Conservation (phyloP, 257 asterid genomes). For the Eustoma russellianum region DNA sequence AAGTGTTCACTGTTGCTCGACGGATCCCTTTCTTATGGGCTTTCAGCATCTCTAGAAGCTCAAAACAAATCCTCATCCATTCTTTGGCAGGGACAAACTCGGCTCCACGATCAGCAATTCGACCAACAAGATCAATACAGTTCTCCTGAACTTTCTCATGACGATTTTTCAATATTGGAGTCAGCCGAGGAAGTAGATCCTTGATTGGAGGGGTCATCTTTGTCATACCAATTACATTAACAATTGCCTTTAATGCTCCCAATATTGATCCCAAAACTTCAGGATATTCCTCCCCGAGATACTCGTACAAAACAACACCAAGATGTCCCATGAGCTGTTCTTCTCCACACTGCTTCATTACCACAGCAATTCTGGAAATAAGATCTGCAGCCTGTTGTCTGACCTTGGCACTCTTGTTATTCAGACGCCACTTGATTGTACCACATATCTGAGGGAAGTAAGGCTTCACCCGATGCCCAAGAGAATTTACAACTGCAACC, state of each 20-base stretch:
- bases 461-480: conserved; percentile 78
- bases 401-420: conserved; percentile 89
- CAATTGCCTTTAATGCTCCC: conserved; percentile 86
- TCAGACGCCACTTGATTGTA: conserved; percentile 85
- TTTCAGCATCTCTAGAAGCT: conserved; percentile 93
- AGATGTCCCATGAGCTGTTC: conserved; percentile 92
- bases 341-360: conserved; percentile 84
- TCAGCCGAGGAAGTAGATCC: conserved; percentile 86
- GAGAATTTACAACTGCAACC: conserved; percentile 88
- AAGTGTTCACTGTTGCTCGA: conserved; percentile 85
- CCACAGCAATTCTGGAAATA: conserved; percentile 82
- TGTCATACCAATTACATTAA: conserved; percentile 89
- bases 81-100: conserved; percentile 92
- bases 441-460: conserved; percentile 95
- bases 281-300: conserved; percentile 86
- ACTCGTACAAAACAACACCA: conserved; percentile 80
- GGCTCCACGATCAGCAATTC: conserved; percentile 91
- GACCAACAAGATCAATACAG: conserved; percentile 83
- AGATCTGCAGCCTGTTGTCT: conserved; percentile 90
- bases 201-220: conserved; percentile 93
- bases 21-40: conserved; percentile 93
- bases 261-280: conserved; percentile 83
- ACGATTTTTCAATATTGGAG: conserved; percentile 85
- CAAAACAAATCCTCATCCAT: conserved; percentile 94
- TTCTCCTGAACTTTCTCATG: conserved; percentile 93